These are phyloP conservation scores for Phytophthora fragariaefolia DNA, from an alignment of 352 stramenopile genomes.

Conservation along the genomic window DNA sequence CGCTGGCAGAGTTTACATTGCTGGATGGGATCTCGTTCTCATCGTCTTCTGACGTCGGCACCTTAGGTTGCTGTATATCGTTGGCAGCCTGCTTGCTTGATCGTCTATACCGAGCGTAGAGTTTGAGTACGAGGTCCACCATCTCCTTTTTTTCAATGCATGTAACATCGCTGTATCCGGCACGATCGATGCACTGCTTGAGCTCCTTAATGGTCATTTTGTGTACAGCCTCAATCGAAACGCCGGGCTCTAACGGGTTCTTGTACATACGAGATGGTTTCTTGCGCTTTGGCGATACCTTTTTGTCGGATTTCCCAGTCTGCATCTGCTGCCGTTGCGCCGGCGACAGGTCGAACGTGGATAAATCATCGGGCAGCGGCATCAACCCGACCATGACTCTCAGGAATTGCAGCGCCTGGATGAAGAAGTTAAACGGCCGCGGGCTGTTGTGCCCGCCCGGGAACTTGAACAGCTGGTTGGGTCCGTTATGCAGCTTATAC, in stretches of 20 bases:
- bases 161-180: slow-evolving; percentile 72
- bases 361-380: slow-evolving; percentile 63
- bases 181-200: slow-evolving; percentile 75
- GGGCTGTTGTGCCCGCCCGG: slow-evolving; percentile 81
- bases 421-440: slow-evolving; percentile 79
- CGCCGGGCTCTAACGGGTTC: slow-evolving; percentile 61
- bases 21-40: slow-evolving; percentile 2
- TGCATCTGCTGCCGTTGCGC: slow-evolving; percentile 34
- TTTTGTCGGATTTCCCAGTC: slow-evolving; percentile 14
- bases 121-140: slow-evolving; percentile 83
- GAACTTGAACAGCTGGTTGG: slow-evolving; percentile 85
- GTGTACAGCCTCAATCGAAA: slow-evolving; percentile 69
- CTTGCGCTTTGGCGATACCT: slow-evolving; percentile 35
- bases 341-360: slow-evolving; percentile 53
- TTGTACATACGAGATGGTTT: slow-evolving; percentile 61
- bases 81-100: slow-evolving; percentile 53
- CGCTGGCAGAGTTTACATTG: slow-evolving; percentile 1
- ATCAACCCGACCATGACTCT: slow-evolving; percentile 82
- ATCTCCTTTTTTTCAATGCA: slow-evolving; percentile 87
- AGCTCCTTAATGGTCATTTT: slow-evolving; percentile 82
- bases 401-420: slow-evolving; percentile 81
- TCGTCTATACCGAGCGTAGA: slow-evolving; percentile 70
- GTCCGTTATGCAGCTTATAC: slow-evolving; percentile 78
- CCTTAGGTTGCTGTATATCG: slow-evolving; percentile 24
- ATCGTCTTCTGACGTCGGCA: slow-evolving; percentile 19